Evolutionary conservation across 441 rosid species (phyloP), one percentile per base, ranked within the genome.

Genomic region (Melastoma candidum): DNA sequence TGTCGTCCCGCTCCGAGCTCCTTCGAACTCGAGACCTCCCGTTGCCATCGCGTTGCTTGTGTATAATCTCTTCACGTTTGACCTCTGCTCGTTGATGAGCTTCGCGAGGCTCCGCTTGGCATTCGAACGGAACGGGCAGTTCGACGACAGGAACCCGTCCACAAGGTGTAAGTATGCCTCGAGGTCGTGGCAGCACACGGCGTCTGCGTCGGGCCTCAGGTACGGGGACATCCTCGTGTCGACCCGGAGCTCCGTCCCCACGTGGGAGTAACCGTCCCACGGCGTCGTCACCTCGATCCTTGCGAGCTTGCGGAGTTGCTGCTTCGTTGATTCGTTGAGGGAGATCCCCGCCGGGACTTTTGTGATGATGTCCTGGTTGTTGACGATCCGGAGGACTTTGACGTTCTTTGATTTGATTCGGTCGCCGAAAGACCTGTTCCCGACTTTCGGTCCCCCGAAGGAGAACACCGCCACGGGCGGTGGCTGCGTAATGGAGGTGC

Each of bases 91-190:
- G 45, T 79, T 75, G 8, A 92, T 45, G 66, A 92, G 59, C 69
- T 77, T 88, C 47, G 74, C 77, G 26, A 92, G 61, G 68, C 98
- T 92, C 43, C 98, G 72, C 78, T 92, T 92, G 0, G 98, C 98
- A 22, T 85, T 92, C 39, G 82, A 61, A 53, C 97, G 80, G 48
- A 92, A 92, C 2, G 98, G 98, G 63, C 97, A 84, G 47, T 92
- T 69, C 0, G 92, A 70, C 11, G 85, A 84, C 43, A 74, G 58
- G 51, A 76, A 92, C n/a, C 98, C 98, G 26, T 92, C 98, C n/a
- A 92, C 98, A 50, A 92, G 54, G 58, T 84, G 92, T 29, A 84
- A 50, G 45, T 84, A 84, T 7, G 87, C 87, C 51, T 84, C 92
- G 44, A 84, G 49, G 63, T 84, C 92, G 36, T 84, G 87, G 10